A percentile compares a stretch with the other conserved stretches of the same genome.
These are phyloP conservation scores for Magnolia officinalis DNA, from an alignment of 164 flowering plant species.

Conservation along the genomic window DNA sequence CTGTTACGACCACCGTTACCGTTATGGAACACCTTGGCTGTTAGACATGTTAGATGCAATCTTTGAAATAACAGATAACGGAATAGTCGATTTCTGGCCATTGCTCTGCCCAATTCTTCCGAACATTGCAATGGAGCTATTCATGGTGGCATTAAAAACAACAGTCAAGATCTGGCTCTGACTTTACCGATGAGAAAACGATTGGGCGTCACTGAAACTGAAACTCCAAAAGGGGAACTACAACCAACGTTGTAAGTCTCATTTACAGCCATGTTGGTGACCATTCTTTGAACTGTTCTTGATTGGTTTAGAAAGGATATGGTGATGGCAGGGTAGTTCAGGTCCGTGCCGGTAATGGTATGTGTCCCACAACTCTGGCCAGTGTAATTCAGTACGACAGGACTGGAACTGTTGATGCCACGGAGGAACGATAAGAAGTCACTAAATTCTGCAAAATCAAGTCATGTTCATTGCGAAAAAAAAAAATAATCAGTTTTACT, in stretches of 20 bases:
- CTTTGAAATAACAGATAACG: conserved; percentile 58
- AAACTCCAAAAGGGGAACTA: conserved; percentile 78
- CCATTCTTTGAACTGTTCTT: conserved; percentile 47
- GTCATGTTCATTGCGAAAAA: too few species aligned
- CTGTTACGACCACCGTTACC: conserved; percentile 1
- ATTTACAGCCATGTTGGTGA: conserved; percentile 59
- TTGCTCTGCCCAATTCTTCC: conserved; percentile 75
- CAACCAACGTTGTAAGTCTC: conserved; percentile 70
- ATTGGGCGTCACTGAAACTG: conserved; percentile 35
- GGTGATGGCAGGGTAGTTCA: conserved; percentile 90
- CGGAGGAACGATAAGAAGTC: too few species aligned
- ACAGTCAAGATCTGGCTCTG: conserved; percentile 55
- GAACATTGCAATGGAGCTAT: conserved; percentile 55
- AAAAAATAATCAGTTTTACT: too few species aligned
- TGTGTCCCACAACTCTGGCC: conserved; percentile 12
- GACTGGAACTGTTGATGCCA: too few species aligned
- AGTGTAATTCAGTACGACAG: too few species aligned
- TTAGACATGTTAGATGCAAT: conserved; percentile 34
- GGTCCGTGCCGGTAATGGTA: conserved; percentile 42
- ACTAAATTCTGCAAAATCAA: too few species aligned
- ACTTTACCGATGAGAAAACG: conserved; percentile 44
- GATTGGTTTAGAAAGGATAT: conserved; percentile 65
- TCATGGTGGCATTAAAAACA: conserved; percentile 45
- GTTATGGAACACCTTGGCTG: background rate
- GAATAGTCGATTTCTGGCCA: conserved; percentile 68